These are phyloP conservation scores for Amylostereum chailletii DNA, from an alignment of 1,284 basidiomycete species.

Conservation along the genomic window DNA sequence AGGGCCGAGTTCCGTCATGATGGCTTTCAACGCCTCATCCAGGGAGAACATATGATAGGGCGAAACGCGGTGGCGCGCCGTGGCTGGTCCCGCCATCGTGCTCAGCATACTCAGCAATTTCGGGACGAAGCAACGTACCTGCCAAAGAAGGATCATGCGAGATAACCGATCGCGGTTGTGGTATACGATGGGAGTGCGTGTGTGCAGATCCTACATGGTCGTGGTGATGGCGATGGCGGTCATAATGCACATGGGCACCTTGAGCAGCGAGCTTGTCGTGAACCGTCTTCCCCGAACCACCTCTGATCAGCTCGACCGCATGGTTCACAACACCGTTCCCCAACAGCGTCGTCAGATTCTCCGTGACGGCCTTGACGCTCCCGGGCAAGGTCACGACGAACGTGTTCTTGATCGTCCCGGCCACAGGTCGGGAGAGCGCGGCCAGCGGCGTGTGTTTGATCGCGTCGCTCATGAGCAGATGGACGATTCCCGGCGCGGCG, in stretches of 20 bases:
- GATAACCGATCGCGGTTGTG: constrained; percentile 42
- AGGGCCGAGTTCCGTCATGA: constrained; percentile 42
- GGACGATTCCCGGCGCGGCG: constrained; percentile 71
- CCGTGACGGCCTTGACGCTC: constrained; percentile 76
- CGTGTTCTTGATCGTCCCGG: constrained; percentile 60
- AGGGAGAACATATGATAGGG: constrained; percentile 70
- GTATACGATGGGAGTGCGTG: constrained; percentile 34
- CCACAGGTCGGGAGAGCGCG: constrained; percentile 74
- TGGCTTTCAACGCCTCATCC: constrained; percentile 50
- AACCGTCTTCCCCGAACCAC: constrained; percentile 54
- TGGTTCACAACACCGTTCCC: constrained; percentile 50
- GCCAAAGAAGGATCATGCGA: constrained; percentile 63
- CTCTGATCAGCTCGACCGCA: constrained; percentile 68
- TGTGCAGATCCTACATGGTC: constrained; percentile 26
- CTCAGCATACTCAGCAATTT: neutral
- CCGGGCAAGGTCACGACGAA: constrained; percentile 79
- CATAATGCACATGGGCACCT: constrained; percentile 13
- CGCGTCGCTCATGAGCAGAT: constrained; percentile 63
- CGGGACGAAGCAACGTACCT: constrained; percentile 31
- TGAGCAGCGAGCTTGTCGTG: constrained; percentile 28
- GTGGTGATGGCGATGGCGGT: constrained; percentile 30
- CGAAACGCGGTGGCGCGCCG: constrained; percentile 62
- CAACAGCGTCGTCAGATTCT: constrained; percentile 64
- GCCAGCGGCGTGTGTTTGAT: constrained; percentile 72
- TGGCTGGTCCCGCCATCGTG: constrained; percentile 29